Evolutionary conservation across 1,284 basidiomycete genomes (phyloP).

Genomic region (Cryptococcus depauperatus): DNA sequence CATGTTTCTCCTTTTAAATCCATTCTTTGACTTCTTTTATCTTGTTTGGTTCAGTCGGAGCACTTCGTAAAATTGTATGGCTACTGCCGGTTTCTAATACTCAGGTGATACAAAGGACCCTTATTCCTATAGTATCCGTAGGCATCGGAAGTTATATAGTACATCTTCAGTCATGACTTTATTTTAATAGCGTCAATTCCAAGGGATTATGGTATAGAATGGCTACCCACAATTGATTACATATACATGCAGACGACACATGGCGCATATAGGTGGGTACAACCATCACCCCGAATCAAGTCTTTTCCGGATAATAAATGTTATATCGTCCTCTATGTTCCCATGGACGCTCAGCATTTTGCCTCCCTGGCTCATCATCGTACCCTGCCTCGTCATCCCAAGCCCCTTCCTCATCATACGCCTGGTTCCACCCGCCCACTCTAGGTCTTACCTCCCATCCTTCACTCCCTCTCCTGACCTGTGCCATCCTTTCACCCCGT

Average conservation of each 20-base stretch:
- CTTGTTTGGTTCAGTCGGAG: background rate
- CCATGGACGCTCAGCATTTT: constrained; percentile 16
- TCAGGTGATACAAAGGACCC: constrained; percentile 1
- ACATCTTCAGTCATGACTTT: background rate
- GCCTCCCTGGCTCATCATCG: background rate
- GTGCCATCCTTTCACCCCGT: constrained; percentile 10
- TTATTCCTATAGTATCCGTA: background rate
- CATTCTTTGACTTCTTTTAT: background rate
- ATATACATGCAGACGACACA: constrained; percentile 1
- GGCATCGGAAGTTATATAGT: background rate
- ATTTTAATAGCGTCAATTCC: too few species aligned
- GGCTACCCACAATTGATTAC: background rate
- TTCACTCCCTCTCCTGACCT: constrained; percentile 33
- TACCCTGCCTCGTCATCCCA: constrained; percentile 6
- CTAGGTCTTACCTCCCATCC: constrained; percentile 29
- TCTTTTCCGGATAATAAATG: constrained; percentile 19
- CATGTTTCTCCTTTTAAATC: background rate
- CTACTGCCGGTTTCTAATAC: background rate
- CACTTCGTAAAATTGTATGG: too few species aligned
- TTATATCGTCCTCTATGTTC: constrained; percentile 25
- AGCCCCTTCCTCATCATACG: constrained; percentile 5
- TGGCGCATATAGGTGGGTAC: too few species aligned
- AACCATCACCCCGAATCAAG: background rate
- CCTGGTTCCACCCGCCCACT: constrained; percentile 4
- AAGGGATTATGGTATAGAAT: background rate